Evolutionary conservation across 768 basidiomycete genomes (phyloP), one percentile per base, ranked within the genome.

Genomic region (Russula earlei): DNA sequence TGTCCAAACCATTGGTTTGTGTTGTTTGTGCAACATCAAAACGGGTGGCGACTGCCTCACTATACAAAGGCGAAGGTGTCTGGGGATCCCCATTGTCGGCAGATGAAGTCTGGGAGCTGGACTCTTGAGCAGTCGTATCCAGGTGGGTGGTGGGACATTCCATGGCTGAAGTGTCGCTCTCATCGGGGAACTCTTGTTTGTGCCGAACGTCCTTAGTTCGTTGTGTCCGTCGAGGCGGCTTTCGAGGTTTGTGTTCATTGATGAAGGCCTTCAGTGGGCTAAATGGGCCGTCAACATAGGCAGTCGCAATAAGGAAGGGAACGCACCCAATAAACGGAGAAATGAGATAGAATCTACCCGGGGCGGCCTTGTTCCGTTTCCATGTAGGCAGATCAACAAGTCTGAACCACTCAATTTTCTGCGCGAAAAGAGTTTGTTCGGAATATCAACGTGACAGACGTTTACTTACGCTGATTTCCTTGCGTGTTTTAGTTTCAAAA

Each of bases 341-440:
- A 36, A 98, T 92, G 65, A 97, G 75, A 72, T 96, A 99, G 70
- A 96, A 98, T 68, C 88, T 92, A 40, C 87, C 85, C 15, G 75
- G 77, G 55, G 72, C 74, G 34, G 77, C 73, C 65, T 79, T 87
- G 67, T 79, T 85, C 63, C 81, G 81, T 67, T 81, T 91, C 94
- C 94, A 99, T 0, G 90, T 92, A 1, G 95, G 96, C 9, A 99
- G 74, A 67, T 97, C 92, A 19, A 77, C 75, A 49, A 98, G 73
- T 57, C 75, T 82, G 70, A 96, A 96, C 96, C 96, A 99, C 67
- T 93, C 86, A 63, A 98, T 98, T 75, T 90, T 91, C 94, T 97
- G 67, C 36, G 42, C 37, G 56, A 59, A 47, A 64, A 61, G 66
- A 52, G 22, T 31, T 55, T 50, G 59, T 37, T 64, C 8, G 56